A percentile compares a stretch with the other conserved stretches of the same genome.
Evolutionary conservation across 83 land plant genomes (phyloP).

Genomic region (Thuja plicata): DNA sequence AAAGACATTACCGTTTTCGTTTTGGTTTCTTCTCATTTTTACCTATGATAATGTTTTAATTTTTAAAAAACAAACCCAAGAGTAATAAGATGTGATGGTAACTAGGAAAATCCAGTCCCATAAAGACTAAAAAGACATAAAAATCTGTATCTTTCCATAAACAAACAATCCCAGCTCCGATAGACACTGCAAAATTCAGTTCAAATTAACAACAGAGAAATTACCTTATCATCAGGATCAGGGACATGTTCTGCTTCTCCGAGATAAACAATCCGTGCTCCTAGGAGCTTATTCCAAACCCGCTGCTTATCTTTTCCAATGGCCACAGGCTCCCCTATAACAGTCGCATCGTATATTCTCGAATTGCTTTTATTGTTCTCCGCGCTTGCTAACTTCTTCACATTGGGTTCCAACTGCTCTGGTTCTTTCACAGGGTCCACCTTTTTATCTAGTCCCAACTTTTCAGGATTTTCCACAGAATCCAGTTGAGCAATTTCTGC

Average conservation of each 20-base stretch:
- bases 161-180: background rate
- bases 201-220: background rate
- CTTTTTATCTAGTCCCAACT: background rate
- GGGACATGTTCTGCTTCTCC: conserved; percentile 92
- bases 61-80: too few relatives aligned
- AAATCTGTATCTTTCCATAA: background rate
- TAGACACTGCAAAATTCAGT: background rate
- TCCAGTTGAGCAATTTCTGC: conserved; percentile 6
- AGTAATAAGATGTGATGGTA: background rate
- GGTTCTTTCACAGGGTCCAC: background rate
- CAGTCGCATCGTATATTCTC: conserved; percentile 87
- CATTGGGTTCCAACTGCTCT: background rate
- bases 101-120: background rate
- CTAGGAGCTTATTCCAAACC: conserved; percentile 87
- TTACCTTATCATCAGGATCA: conserved; percentile 65
- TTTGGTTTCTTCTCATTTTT: background rate
- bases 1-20: background rate
- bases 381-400: background rate
- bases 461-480: background rate
- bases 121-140: background rate
- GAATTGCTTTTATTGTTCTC: conserved; percentile 23
- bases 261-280: conserved; percentile 73
- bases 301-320: conserved; percentile 68
- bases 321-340: conserved; percentile 81
- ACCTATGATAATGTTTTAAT: background rate